phyloP scores from a whole-genome alignment of 345 rosid genomes.

The Pseudoturritis turrita region DNA sequence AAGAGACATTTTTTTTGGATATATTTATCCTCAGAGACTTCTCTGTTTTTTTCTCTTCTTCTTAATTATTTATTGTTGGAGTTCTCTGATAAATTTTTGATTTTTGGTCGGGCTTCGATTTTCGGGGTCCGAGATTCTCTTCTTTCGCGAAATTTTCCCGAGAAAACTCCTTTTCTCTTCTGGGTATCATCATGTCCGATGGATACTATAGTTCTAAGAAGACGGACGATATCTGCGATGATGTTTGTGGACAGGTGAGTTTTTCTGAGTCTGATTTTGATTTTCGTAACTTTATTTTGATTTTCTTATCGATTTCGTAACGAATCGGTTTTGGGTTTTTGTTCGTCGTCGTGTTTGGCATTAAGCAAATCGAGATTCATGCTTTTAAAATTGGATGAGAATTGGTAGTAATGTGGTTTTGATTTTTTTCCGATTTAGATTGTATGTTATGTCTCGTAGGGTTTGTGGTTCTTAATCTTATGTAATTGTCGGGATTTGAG shows the following conservation, averaged over 20 bases:
- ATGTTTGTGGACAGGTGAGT: constrained; percentile 77
- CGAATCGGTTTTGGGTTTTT: not conserved
- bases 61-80: not conserved
- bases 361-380: constrained; percentile 1
- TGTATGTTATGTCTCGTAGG: not conserved
- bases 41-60: constrained; percentile 6
- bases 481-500: not conserved
- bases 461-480: not conserved
- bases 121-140: not conserved
- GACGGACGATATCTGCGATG: constrained; percentile 77
- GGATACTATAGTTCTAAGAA: constrained; percentile 83
- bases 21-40: not conserved
- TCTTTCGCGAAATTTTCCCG: not conserved
- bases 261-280: not conserved
- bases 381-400: not conserved
- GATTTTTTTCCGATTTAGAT: not conserved
- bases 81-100: not conserved
- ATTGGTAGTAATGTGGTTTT: constrained; percentile 15
- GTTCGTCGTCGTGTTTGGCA: not conserved
- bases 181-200: constrained; percentile 50
- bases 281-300: not conserved
- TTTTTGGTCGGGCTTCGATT: constrained; percentile 12
- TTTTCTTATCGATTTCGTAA: not conserved
- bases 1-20: constrained; percentile 6
- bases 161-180: not conserved